These are phyloP conservation scores for Nitzschia sp. DNA, from an alignment of 108 stramenopile genomes.

Conservation along the genomic window DNA sequence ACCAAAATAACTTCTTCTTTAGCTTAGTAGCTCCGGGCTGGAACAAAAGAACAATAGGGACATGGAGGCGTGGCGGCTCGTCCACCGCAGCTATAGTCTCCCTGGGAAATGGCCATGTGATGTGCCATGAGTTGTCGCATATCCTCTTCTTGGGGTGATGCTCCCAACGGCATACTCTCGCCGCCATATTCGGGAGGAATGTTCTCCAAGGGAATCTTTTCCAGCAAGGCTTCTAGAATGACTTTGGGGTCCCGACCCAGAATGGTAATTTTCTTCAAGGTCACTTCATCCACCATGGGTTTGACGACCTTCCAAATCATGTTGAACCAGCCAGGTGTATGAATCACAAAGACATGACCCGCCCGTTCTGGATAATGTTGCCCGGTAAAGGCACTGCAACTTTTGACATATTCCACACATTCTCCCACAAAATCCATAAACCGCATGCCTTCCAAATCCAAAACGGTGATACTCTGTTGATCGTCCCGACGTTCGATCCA, in stretches of 20 bases:
- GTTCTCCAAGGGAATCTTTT: slow-evolving; percentile 60
- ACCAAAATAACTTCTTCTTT: not conserved
- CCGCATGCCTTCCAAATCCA: slow-evolving; percentile 74
- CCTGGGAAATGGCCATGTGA: slow-evolving; percentile 44
- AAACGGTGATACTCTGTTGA: slow-evolving; percentile 51
- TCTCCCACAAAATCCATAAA: slow-evolving; percentile 79
- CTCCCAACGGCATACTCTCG: slow-evolving; percentile 53
- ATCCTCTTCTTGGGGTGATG: slow-evolving; percentile 53
- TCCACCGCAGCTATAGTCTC: slow-evolving; percentile 38
- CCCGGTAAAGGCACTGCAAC: slow-evolving; percentile 49
- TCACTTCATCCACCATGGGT: slow-evolving; percentile 59
- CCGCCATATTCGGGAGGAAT: slow-evolving; percentile 77
- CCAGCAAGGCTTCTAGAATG: slow-evolving; percentile 42
- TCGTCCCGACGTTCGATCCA: slow-evolving; percentile 58
- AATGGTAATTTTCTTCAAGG: slow-evolving; percentile 59
- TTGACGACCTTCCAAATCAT: slow-evolving; percentile 73
- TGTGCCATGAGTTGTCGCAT: slow-evolving; percentile 49
- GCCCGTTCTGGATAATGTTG: slow-evolving; percentile 79
- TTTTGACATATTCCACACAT: slow-evolving; percentile 66
- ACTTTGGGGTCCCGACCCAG: slow-evolving; percentile 41
- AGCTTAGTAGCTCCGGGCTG: slow-evolving; percentile 40
- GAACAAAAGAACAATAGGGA: slow-evolving; percentile 41
- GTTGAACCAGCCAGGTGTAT: slow-evolving; percentile 58
- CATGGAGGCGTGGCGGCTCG: slow-evolving; percentile 26
- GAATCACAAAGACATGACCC: slow-evolving; percentile 55